Conservation (phyloP, 257 asterid genomes). For the Solanum paucissectum region DNA sequence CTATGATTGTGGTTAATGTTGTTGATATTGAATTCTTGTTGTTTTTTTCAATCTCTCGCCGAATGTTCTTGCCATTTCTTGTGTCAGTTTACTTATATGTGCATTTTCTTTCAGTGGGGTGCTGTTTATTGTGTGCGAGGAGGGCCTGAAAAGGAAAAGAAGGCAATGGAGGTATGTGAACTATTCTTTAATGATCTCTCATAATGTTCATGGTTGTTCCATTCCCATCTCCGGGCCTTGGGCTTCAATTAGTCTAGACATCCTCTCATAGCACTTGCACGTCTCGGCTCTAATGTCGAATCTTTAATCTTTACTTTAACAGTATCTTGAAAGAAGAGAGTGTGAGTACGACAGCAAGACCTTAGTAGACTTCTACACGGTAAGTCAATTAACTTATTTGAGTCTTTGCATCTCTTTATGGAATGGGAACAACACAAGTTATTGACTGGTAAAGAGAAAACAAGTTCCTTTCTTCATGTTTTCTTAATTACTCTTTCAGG, state of each 20-base stretch:
- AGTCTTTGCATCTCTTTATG: background rate
- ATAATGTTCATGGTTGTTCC: background rate
- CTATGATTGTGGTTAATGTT: background rate
- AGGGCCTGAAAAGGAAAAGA: slow-evolving; percentile 65
- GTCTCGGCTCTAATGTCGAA: background rate
- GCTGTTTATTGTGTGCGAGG: slow-evolving; percentile 84
- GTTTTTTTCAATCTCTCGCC: background rate
- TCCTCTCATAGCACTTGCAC: background rate
- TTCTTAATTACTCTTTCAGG: slow-evolving; percentile 24
- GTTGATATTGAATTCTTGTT: background rate
- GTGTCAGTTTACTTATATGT: background rate
- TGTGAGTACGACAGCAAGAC: slow-evolving; percentile 83
- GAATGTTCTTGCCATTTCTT: background rate
- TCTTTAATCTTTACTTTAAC: background rate
- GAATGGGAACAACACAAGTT: background rate
- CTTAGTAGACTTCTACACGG: slow-evolving; percentile 58
- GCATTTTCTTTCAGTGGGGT: slow-evolving; percentile 61
- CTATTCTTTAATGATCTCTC: background rate
- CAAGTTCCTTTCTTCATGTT: background rate
- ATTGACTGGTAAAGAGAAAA: background rate
- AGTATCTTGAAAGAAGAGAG: slow-evolving; percentile 87
- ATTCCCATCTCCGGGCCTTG: background rate
- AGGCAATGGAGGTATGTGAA: slow-evolving; percentile 67
- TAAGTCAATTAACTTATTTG: slow-evolving; percentile 6
- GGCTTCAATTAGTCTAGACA: background rate